Conservation (phyloP, 176 grass and related monocot species). For the Ensete glaucum region DNA sequence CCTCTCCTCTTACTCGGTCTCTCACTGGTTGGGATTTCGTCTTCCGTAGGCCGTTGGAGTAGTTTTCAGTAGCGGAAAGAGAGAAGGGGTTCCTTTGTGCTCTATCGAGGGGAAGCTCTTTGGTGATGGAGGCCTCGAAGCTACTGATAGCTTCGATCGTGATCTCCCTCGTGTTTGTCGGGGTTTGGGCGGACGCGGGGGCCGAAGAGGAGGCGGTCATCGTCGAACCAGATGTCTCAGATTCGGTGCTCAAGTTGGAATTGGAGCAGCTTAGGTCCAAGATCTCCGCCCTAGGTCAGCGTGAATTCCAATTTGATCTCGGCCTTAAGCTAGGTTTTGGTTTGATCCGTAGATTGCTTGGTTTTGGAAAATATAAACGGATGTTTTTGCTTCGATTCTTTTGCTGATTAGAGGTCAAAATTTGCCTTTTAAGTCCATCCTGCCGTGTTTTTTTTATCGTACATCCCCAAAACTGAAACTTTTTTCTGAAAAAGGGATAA, state of each 20-base stretch:
- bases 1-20: no score
- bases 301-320: not conserved
- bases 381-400: not conserved
- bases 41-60: no score
- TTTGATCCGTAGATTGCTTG: not conserved
- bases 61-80: no score
- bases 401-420: no score
- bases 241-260: slow-evolving; percentile 5
- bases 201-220: slow-evolving; percentile 8
- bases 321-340: not conserved
- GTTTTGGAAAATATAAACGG: not conserved
- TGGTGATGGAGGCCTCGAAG: slow-evolving; percentile 7
- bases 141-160: slow-evolving; percentile 9
- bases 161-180: not conserved
- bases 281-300: slow-evolving; percentile 8
- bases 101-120: not conserved
- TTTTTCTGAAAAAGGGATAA: no score
- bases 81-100: not conserved
- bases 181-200: slow-evolving; percentile 6
- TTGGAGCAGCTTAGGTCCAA: slow-evolving; percentile 9
- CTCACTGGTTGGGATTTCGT: no score
- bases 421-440: not conserved
- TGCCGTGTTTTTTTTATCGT: not conserved
- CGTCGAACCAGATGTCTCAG: slow-evolving; percentile 1
- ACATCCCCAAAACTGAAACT: no score